Percentiles rank a stretch among this genome's conserved stretches.
Evolutionary conservation across 2,329 filamentous ascomycete species (phyloP).

Genomic region (Talaromyces marneffei): DNA sequence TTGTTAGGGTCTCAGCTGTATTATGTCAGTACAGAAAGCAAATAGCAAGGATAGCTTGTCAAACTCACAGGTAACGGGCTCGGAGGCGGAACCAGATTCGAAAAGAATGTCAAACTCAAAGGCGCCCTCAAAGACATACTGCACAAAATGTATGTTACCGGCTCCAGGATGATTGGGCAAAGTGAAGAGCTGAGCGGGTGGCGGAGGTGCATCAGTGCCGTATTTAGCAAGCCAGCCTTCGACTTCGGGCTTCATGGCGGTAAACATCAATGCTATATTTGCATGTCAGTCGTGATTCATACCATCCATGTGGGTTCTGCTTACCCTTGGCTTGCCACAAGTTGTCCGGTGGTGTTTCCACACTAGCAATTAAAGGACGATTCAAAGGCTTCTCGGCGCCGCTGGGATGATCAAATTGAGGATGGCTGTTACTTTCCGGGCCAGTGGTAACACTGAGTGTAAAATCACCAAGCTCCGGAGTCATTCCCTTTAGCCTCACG

Average conservation of each 20-base stretch:
- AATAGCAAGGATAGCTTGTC: background rate
- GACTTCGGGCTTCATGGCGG: slow-evolving; percentile 58
- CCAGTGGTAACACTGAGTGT: slow-evolving; percentile 71
- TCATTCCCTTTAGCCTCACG: slow-evolving; percentile 65
- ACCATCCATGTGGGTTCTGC: slow-evolving; percentile 15
- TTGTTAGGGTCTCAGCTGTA: slow-evolving; percentile 57
- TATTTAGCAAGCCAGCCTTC: slow-evolving; percentile 55
- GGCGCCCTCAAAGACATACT: slow-evolving; percentile 82
- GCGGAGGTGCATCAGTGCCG: slow-evolving; percentile 63
- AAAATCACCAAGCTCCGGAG: slow-evolving; percentile 70
- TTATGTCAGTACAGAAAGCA: background rate
- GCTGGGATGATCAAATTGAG: slow-evolving; percentile 54
- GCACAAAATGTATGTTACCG: slow-evolving; percentile 80
- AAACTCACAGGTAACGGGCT: slow-evolving; percentile 47
- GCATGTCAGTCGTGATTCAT: no score
- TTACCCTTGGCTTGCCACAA: slow-evolving; percentile 77
- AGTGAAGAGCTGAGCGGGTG: slow-evolving; percentile 79
- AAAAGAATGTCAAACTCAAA: slow-evolving; percentile 94
- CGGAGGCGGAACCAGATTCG: slow-evolving; percentile 64
- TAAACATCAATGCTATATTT: slow-evolving; percentile 51
- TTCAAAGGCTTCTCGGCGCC: slow-evolving; percentile 66
- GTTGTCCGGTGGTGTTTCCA: slow-evolving; percentile 59
- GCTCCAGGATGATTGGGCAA: slow-evolving; percentile 54
- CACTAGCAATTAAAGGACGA: slow-evolving; percentile 67
- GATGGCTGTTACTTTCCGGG: slow-evolving; percentile 55